phyloP scores from a whole-genome alignment of 208 protist genomes.

The Herpetomonas muscarum region DNA sequence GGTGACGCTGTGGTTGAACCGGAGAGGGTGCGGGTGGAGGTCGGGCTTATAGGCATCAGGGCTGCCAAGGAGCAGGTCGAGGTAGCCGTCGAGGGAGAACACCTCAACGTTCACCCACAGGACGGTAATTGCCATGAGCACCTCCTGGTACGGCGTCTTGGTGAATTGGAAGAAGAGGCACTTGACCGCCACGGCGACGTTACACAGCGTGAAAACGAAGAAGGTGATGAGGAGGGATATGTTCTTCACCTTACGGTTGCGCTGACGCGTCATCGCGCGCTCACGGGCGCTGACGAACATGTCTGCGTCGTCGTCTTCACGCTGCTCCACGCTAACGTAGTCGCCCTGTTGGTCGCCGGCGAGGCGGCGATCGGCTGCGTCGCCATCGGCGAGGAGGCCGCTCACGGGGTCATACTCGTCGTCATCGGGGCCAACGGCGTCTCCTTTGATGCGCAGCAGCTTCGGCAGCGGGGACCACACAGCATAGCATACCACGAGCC shows the following conservation, averaged over 20 bases:
- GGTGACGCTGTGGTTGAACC: constrained; percentile 32
- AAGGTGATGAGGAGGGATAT: constrained; percentile 24
- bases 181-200: constrained; percentile 11
- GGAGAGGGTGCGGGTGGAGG: constrained; percentile 38
- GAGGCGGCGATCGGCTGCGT: not conserved
- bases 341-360: constrained; percentile 4
- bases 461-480: constrained; percentile 10
- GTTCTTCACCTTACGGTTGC: constrained; percentile 20
- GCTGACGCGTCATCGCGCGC: constrained; percentile 19
- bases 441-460: constrained; percentile 5
- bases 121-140: constrained; percentile 38
- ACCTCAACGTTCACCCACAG: constrained; percentile 43
- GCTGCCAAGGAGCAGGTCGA: constrained; percentile 13
- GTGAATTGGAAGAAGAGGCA: constrained; percentile 10
- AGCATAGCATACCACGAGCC: constrained; percentile 13
- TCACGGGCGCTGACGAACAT: constrained; percentile 8
- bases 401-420: constrained; percentile 2
- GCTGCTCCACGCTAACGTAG: constrained; percentile 6
- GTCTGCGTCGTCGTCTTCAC: not conserved
- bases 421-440: constrained; percentile 11
- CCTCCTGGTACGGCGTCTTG: constrained; percentile 19
- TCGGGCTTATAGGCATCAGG: constrained; percentile 24
- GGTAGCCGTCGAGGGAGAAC: constrained; percentile 29
- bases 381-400: not conserved
- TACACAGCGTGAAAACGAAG: constrained; percentile 18